Evolutionary conservation across 2,329 filamentous ascomycete genomes (phyloP).

Genomic region (Acrocalymma vagum): DNA sequence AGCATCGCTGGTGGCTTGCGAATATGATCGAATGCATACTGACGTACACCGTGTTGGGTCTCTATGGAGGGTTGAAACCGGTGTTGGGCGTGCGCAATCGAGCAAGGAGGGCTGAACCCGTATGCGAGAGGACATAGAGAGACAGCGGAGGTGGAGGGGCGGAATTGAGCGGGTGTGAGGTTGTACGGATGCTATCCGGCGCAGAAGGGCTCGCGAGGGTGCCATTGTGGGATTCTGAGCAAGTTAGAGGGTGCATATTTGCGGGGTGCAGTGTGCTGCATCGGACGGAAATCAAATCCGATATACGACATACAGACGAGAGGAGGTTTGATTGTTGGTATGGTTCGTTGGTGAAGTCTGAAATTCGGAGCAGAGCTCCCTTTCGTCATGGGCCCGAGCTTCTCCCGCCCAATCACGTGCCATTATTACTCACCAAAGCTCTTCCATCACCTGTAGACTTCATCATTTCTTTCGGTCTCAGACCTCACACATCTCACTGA

Average conservation of each 20-base stretch:
- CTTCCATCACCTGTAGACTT: not conserved
- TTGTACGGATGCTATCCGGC: conserved; percentile 27
- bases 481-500: not conserved
- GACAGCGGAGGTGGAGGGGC: conserved; percentile 24
- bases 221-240: conserved; percentile 33
- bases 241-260: conserved; percentile 15
- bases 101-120: not conserved
- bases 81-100: not conserved
- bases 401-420: conserved; percentile 39
- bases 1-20: conserved; percentile 24
- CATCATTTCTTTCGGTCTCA: not conserved
- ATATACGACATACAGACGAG: conserved; percentile 20
- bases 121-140: not conserved
- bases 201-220: conserved; percentile 42
- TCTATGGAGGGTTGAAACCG: too few relatives aligned
- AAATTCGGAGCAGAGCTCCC: conserved; percentile 14
- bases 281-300: too few relatives aligned
- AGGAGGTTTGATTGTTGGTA: conserved; percentile 9
- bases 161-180: conserved; percentile 25
- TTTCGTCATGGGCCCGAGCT: conserved; percentile 42
- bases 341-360: conserved; percentile 21
- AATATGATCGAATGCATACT: conserved; percentile 29
- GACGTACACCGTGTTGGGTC: conserved; percentile 2
- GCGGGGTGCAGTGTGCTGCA: conserved; percentile 10
- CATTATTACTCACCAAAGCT: conserved; percentile 26